phyloP scores from a whole-genome alignment of 2,329 filamentous ascomycete species.

The Alternaria arbusti region DNA sequence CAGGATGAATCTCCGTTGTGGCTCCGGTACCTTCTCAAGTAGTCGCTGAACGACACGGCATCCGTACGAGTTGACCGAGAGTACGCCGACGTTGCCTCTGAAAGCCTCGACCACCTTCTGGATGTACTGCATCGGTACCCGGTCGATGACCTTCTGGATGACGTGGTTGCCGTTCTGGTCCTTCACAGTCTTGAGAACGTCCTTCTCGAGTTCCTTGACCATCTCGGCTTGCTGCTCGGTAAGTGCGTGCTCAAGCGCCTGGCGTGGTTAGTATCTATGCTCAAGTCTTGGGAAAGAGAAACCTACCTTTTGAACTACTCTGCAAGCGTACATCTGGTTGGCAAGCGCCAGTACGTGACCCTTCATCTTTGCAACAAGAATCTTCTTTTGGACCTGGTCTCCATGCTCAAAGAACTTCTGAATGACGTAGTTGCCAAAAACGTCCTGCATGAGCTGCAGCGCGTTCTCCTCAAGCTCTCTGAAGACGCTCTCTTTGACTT shows the following conservation, averaged over 20 bases:
- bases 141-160: conserved; percentile 89
- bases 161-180: conserved; percentile 97
- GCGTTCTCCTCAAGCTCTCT: conserved; percentile 84
- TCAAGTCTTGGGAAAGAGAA: no score
- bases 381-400: conserved; percentile 89
- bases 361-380: conserved; percentile 85
- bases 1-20: conserved; percentile 75
- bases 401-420: conserved; percentile 98
- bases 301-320: conserved; percentile 88
- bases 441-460: conserved; percentile 89
- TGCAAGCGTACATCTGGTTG: conserved; percentile 88
- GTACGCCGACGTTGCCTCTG: conserved; percentile 72
- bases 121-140: conserved; percentile 77
- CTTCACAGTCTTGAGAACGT: conserved; percentile 78
- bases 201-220: conserved; percentile 79
- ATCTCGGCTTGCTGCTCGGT: conserved; percentile 89
- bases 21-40: conserved; percentile 78
- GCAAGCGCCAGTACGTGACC: conserved; percentile 82
- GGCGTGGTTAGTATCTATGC: conserved; percentile 21
- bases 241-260: conserved; percentile 88
- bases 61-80: conserved; percentile 82
- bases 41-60: conserved; percentile 94
- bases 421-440: conserved; percentile 98
- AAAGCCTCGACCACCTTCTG: conserved; percentile 86
- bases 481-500: conserved; percentile 93